phyloP scores from a whole-genome alignment of 371 early-diverging fungal species.

The Circinella minor region DNA sequence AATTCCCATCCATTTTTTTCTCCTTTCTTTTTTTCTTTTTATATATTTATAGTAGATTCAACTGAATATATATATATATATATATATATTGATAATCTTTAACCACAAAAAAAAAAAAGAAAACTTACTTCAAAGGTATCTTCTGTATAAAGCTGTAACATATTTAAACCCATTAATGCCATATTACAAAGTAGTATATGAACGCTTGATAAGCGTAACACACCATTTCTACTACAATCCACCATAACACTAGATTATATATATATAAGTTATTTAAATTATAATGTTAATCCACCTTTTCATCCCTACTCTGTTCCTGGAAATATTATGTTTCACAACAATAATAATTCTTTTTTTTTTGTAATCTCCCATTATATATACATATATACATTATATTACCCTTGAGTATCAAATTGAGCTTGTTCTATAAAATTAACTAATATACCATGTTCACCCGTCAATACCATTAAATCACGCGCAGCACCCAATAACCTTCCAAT shows the following conservation, averaged over 20 bases:
- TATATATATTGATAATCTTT: no score
- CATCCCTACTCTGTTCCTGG: no score
- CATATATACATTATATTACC: slow-evolving; percentile 55
- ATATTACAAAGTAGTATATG: slow-evolving; percentile 68
- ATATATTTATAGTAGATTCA: no score
- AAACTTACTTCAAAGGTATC: slow-evolving; percentile 74
- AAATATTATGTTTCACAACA: no score
- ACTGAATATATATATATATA: no score
- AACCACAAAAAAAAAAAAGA: no score
- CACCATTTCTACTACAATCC: slow-evolving; percentile 86
- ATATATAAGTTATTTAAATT: neutral
- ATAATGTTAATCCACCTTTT: neutral
- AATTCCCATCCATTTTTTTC: neutral
- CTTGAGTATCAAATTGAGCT: slow-evolving; percentile 73
- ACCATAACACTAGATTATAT: slow-evolving; percentile 88
- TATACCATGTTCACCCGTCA: slow-evolving; percentile 41
- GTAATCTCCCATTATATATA: neutral
- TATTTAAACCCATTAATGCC: slow-evolving; percentile 84
- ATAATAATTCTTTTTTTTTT: neutral
- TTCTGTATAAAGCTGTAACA: slow-evolving; percentile 89
- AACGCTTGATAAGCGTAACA: slow-evolving; percentile 64
- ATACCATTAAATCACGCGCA: slow-evolving; percentile 44
- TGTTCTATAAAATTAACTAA: slow-evolving; percentile 62
- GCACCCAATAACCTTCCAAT: slow-evolving; percentile 75
- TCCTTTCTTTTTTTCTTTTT: neutral